Evolutionary conservation across 192 early-diverging fungal species (phyloP).

Genomic region (Gaertneriomyces semiglobifer): DNA sequence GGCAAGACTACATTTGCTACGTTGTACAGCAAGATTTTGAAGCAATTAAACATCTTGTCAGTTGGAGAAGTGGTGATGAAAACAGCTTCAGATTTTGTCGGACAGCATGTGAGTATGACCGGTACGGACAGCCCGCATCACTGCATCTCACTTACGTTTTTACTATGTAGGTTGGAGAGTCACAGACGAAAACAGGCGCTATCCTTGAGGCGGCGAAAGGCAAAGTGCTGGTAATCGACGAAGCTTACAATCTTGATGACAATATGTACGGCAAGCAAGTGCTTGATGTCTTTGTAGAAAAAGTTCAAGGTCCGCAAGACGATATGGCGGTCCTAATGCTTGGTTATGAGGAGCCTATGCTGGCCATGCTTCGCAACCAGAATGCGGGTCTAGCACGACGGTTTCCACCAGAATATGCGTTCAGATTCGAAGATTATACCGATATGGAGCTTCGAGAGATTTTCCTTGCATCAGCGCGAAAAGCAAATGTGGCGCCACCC

Average conservation of each 20-base stretch:
- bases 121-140: too few species aligned
- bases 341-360: conserved; percentile 42
- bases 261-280: conserved; percentile 37
- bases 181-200: conserved; percentile 30
- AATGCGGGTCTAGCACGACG: conserved; percentile 40
- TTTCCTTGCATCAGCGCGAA: conserved; percentile 22
- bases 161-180: conserved; percentile 17
- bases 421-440: conserved; percentile 37
- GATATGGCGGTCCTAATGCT: conserved; percentile 40
- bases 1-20: conserved; percentile 32
- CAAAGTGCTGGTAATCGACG: conserved; percentile 34
- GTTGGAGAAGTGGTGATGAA: conserved; percentile 23
- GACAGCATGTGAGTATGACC: not conserved
- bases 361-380: conserved; percentile 38
- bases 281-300: conserved; percentile 37
- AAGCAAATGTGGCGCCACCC: conserved; percentile 16
- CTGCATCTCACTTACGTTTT: too few species aligned
- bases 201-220: conserved; percentile 29
- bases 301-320: conserved; percentile 39
- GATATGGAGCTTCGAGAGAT: conserved; percentile 31
- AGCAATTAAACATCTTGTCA: conserved; percentile 30
- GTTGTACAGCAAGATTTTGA: conserved; percentile 28
- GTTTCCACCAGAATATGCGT: conserved; percentile 38
- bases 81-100: conserved; percentile 32
- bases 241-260: conserved; percentile 37